Percentiles rank a stretch among this genome's conserved stretches.
Evolutionary conservation across 1,284 basidiomycete species (phyloP).

Genomic region (Puccinia hordei): DNA sequence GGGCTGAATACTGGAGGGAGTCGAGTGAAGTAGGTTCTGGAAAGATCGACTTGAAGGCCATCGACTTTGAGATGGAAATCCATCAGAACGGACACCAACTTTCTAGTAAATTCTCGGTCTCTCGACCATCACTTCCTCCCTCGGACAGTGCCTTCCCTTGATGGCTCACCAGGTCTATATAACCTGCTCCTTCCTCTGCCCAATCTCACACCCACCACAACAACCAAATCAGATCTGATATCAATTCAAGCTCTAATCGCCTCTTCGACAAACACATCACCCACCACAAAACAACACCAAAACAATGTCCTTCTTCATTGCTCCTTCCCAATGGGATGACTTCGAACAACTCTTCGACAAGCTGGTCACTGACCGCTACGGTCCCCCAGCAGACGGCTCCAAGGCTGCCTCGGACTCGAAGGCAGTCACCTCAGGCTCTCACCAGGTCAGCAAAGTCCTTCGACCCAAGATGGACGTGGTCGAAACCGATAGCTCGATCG

Average conservation of each 20-base stretch:
- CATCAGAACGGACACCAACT: neutral
- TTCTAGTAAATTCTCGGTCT: conserved; percentile 12
- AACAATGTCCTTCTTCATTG: conserved; percentile 39
- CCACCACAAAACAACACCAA: neutral
- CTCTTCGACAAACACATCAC: neutral
- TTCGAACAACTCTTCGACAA: conserved; percentile 42
- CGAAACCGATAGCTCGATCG: conserved; percentile 29
- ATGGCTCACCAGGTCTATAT: conserved; percentile 7
- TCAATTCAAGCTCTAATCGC: neutral
- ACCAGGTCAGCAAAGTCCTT: conserved; percentile 12
- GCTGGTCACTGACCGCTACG: conserved; percentile 47
- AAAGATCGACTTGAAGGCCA: neutral
- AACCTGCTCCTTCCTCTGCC: neutral
- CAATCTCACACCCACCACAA: neutral
- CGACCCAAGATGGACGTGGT: conserved; percentile 43
- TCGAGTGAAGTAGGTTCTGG: conserved; percentile 5
- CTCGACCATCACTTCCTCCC: neutral
- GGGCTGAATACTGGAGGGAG: too few species aligned
- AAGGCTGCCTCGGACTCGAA: conserved; percentile 18
- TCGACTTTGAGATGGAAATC: neutral
- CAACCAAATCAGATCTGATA: neutral
- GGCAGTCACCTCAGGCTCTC: conserved; percentile 10
- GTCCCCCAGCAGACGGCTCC: conserved; percentile 14
- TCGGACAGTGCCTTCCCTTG: neutral
- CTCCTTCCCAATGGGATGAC: conserved; percentile 45